Evolutionary conservation across 352 stramenopile genomes (phyloP), one percentile per base, ranked within the genome.

Genomic region (Globisporangium irregulare): DNA sequence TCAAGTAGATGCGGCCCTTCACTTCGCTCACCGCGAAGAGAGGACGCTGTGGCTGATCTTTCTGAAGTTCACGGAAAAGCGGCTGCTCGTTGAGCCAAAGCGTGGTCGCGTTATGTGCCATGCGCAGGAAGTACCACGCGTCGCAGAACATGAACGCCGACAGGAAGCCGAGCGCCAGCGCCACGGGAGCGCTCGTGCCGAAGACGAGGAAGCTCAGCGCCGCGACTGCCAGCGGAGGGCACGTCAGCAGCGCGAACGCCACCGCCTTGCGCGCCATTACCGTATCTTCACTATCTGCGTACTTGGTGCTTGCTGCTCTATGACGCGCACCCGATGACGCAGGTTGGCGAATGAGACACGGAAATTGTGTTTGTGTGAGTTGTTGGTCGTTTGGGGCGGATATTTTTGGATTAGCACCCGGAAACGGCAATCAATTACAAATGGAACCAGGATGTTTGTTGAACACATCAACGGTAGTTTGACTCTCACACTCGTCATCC

Each of bases 71-170:
- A 18, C 36, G 24, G 14, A 15, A 5, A 4, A 55, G n/a, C 25
- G 54, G 22, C 4, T 76, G 61, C 18, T 75, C 65, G 20, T 72
- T 57, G 15, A 76, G 63, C 20, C 76, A 51, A 22, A 60, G 60
- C 34, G 46, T 68, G 27, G 77, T 58, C 46, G 70, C 56, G 38
- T 86, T 67, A 10, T 76, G 54, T 8, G 68, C 78, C 75, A 90
- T 76, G 54, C 83, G 77, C 63, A 90, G 43, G 67, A 95, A 94
- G 71, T 95, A 95, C 87, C 87, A 94, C 22, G 75, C 73, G 62
- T 95, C 87, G 55, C 85, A 91, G 59, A 87, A 80, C 27, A 75
- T 77, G 72, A 94, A 92, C 64, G 75, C 71, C 56, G 82, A 84
- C 15, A 91, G 69, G 10, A 62, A 59, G 7, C 79, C 83, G 5